phyloP scores from a whole-genome alignment of 768 basidiomycete genomes.

The Lactarius trivialis region DNA sequence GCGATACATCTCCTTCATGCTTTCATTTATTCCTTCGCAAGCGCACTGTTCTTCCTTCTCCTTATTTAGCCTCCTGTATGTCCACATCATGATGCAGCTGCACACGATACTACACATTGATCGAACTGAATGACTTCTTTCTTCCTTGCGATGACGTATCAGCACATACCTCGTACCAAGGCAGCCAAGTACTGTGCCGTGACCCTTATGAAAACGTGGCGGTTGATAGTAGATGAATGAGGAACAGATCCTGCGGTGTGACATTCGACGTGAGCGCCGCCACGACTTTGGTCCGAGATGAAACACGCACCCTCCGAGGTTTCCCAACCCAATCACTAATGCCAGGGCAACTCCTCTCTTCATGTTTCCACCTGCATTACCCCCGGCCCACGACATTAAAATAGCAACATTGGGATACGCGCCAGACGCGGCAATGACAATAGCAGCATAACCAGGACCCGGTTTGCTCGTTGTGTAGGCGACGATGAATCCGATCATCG shows the following conservation, averaged over 20 bases:
- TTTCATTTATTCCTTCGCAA: constrained; percentile 38
- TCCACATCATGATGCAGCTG: constrained; percentile 41
- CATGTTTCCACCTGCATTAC: constrained; percentile 50
- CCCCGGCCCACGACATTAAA: constrained; percentile 48
- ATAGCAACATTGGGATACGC: constrained; percentile 46
- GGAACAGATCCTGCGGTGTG: constrained; percentile 33
- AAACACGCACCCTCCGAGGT: constrained; percentile 42
- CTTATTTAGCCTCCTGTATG: constrained; percentile 45
- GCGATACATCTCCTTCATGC: constrained; percentile 36
- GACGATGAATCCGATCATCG: constrained; percentile 48
- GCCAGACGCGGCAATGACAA: constrained; percentile 45
- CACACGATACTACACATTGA: constrained; percentile 34
- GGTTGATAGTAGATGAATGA: constrained; percentile 38
- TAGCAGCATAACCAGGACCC: constrained; percentile 39
- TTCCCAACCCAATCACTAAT: constrained; percentile 49
- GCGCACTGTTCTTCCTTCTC: constrained; percentile 41
- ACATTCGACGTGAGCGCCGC: not conserved
- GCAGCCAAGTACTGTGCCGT: constrained; percentile 34
- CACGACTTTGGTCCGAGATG: constrained; percentile 22
- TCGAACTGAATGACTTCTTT: constrained; percentile 2
- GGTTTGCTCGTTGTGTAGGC: constrained; percentile 34
- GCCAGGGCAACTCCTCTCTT: constrained; percentile 47
- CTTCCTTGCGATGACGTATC: not conserved
- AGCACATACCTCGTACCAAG: constrained; percentile 25
- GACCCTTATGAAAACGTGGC: constrained; percentile 35